A percentile compares a stretch with the other conserved stretches of the same genome.
Evolutionary conservation across 176 grass and related monocot genomes (phyloP).

Genomic region (Zea mays): Zm-B73-REFERENCE-NAM-5.0 NC_050098.1:5532001-5532500

Average conservation of each 20-base stretch:
- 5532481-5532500: background rate
- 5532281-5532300: no score
- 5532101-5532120: background rate
- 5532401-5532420: background rate
- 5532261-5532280: no score
- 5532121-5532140: background rate
- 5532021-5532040: background rate
- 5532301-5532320: no score
- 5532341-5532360: no score
- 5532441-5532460: background rate
- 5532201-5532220: background rate
- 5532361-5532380: no score
- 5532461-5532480: background rate
- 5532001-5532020: background rate
- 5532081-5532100: no score
- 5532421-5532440: background rate
- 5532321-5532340: no score
- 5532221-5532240: slow-evolving; percentile 23
- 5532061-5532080: no score
- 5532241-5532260: slow-evolving; percentile 28
- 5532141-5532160: slow-evolving; percentile 13
- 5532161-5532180: background rate
- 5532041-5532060: slow-evolving; percentile 7
- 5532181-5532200: slow-evolving; percentile 36
- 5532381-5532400: no score